These are phyloP conservation scores for Naematelia aurantialba DNA, from an alignment of 768 basidiomycete species.

Conservation along the genomic window DNA sequence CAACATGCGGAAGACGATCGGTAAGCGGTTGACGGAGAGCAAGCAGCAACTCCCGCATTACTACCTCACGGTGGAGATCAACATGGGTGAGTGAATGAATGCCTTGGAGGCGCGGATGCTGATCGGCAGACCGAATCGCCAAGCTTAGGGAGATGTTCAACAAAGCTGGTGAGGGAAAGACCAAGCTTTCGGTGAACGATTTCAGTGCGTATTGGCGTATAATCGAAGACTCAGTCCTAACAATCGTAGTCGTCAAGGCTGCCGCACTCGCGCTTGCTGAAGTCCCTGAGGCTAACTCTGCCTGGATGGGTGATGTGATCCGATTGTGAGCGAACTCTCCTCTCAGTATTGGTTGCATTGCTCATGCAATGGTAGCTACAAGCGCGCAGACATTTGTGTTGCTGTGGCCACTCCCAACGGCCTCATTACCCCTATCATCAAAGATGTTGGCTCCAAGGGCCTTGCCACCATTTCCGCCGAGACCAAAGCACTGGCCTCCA, in stretches of 20 bases:
- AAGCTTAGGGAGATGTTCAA: constrained; percentile 97
- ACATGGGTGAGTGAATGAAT: constrained; percentile 76
- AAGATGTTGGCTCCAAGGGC: constrained; percentile 87
- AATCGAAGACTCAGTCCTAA: constrained; percentile 13
- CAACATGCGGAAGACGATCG: constrained; percentile 94
- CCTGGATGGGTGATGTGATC: constrained; percentile 94
- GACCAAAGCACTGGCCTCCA: constrained; percentile 86
- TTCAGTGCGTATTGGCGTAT: constrained; percentile 61
- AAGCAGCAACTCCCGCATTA: constrained; percentile 96
- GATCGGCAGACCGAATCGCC: constrained; percentile 55
- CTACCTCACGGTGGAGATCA: constrained; percentile 88
- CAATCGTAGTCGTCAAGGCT: constrained; percentile 72
- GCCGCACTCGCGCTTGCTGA: constrained; percentile 83
- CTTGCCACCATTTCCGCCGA: constrained; percentile 88
- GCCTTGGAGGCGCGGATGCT: neutral
- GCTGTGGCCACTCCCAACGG: constrained; percentile 95
- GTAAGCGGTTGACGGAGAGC: constrained; percentile 79
- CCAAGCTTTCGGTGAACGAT: constrained; percentile 93
- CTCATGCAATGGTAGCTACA: constrained; percentile 59
- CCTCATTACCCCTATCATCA: constrained; percentile 94
- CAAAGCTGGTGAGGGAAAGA: constrained; percentile 59
- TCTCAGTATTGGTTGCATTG: neutral
- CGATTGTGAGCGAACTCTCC: constrained; percentile 64
- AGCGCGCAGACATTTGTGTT: constrained; percentile 93
- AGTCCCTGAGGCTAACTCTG: constrained; percentile 96